These are phyloP conservation scores for Lenwebbia sp. DNA, from an alignment of 345 rosid genomes.

Conservation along the genomic window DNA sequence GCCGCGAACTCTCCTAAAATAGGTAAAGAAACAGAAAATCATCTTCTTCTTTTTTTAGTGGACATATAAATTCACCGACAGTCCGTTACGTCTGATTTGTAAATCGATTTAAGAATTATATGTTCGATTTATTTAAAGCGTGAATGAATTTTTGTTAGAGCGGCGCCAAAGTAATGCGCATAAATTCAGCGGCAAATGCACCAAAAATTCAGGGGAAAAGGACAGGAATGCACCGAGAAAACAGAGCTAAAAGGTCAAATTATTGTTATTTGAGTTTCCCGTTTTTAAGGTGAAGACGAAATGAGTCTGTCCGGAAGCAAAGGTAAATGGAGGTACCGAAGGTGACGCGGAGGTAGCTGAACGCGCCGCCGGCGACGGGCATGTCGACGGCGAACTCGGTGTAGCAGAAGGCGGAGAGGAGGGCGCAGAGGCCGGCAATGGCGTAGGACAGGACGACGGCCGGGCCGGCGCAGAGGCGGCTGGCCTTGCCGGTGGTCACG, in stretches of 20 bases:
- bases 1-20: slow-evolving; percentile 74
- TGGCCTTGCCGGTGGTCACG: slow-evolving; percentile 69
- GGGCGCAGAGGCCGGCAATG: slow-evolving; percentile 95
- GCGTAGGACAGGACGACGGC: slow-evolving; percentile 75
- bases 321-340: slow-evolving; percentile 34
- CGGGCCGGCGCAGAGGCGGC: slow-evolving; percentile 59
- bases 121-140: not conserved
- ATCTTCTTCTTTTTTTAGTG: too few species aligned
- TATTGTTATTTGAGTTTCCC: not conserved
- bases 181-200: not conserved
- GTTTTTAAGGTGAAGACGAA: not conserved
- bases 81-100: not conserved
- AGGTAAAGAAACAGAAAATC: not conserved
- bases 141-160: not conserved
- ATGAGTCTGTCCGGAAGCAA: not conserved
- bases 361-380: slow-evolving; percentile 99
- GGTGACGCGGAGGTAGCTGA: slow-evolving; percentile 83
- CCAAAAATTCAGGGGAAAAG: not conserved
- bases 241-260: not conserved
- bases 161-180: not conserved
- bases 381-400: slow-evolving; percentile 95
- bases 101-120: not conserved
- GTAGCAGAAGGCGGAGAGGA: slow-evolving; percentile 93
- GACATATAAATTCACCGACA: not conserved
- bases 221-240: not conserved